Percentiles rank a stretch among this genome's conserved stretches.
Conservation (phyloP, 768 basidiomycete genomes). For the Tulasnella sp. region DNA sequence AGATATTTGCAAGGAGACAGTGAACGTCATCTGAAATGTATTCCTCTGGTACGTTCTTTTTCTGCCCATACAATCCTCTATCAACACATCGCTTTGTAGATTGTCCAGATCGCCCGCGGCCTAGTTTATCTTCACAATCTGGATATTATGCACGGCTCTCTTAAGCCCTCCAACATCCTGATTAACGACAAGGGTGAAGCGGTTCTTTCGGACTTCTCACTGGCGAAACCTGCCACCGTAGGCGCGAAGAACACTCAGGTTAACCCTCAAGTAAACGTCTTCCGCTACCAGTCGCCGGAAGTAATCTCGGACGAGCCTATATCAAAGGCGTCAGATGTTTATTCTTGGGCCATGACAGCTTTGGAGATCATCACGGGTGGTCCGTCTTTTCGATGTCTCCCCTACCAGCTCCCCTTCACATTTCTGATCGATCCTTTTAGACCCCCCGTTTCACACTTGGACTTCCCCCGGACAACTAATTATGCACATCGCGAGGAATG, state of each 20-base stretch:
- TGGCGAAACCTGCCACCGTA: not conserved
- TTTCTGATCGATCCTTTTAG: not conserved
- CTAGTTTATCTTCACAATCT: constrained; percentile 17
- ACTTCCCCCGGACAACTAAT: not conserved
- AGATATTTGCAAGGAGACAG: not conserved
- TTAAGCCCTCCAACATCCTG: constrained; percentile 19
- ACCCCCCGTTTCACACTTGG: not conserved
- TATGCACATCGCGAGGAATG: not conserved
- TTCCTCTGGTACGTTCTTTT: not conserved
- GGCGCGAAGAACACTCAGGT: too few relatives aligned
- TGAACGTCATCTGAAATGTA: not conserved
- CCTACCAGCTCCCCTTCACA: too few relatives aligned
- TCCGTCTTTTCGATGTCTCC: not conserved
- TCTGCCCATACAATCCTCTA: not conserved
- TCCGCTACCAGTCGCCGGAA: too few relatives aligned
- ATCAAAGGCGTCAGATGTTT: too few relatives aligned
- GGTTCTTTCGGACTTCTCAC: constrained; percentile 21
- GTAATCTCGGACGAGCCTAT: too few relatives aligned
- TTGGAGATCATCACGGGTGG: constrained; percentile 18
- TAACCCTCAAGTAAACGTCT: too few relatives aligned
- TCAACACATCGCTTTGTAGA: not conserved
- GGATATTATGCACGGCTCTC: constrained; percentile 5
- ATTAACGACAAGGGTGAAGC: not conserved
- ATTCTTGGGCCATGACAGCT: constrained; percentile 27
- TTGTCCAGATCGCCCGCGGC: not conserved